Conservation (phyloP, 2,329 filamentous ascomycete species). For the Xylariaceae sp. region DNA sequence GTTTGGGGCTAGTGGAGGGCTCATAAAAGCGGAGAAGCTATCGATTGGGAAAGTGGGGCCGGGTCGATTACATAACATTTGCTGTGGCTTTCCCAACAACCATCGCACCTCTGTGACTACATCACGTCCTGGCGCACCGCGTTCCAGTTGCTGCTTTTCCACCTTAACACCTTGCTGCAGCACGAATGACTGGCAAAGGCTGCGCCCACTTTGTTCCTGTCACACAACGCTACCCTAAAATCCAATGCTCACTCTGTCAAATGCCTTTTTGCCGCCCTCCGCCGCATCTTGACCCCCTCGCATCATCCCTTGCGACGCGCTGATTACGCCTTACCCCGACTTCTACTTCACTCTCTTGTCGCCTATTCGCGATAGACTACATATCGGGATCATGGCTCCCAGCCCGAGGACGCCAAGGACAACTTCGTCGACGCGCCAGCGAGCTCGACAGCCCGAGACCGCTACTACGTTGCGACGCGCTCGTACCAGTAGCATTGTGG, state of each 20-base stretch:
- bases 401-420: slow-evolving; percentile 43
- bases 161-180: slow-evolving; percentile 16
- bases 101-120: slow-evolving; percentile 30
- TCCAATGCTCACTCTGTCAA: slow-evolving; percentile 31
- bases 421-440: slow-evolving; percentile 34
- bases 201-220: slow-evolving; percentile 4
- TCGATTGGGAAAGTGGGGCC: slow-evolving; percentile 30
- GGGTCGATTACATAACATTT: slow-evolving; percentile 29
- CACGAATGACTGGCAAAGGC: slow-evolving; percentile 21
- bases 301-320: slow-evolving; percentile 44
- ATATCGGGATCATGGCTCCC: slow-evolving; percentile 40
- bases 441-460: slow-evolving; percentile 35
- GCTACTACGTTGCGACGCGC: slow-evolving; percentile 40
- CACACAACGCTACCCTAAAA: not conserved
- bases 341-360: slow-evolving; percentile 7
- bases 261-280: slow-evolving; percentile 43
- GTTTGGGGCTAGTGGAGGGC: not conserved
- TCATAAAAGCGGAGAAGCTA: slow-evolving; percentile 18
- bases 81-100: slow-evolving; percentile 27
- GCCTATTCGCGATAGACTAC: not conserved
- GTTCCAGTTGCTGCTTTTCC: slow-evolving; percentile 25
- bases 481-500: slow-evolving; percentile 45
- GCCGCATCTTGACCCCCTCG: slow-evolving; percentile 39
- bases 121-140: slow-evolving; percentile 33
- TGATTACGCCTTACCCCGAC: slow-evolving; percentile 36